Evolutionary conservation across 139 green algal species (phyloP).

Genomic region (Haematococcus sp.): DNA sequence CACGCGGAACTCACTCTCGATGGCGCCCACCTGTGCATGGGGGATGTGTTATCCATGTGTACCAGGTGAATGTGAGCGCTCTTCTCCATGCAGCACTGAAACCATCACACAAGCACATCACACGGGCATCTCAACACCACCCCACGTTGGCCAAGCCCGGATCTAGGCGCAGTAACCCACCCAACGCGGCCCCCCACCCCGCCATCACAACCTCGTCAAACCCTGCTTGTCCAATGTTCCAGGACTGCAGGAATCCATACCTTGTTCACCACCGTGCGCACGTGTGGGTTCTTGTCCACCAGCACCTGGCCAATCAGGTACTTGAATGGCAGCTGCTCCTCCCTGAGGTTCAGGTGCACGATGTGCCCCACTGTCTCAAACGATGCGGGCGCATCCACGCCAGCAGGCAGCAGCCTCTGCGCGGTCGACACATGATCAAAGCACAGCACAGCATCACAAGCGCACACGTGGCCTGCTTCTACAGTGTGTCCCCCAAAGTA

Average conservation of each 20-base stretch:
- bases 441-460: not conserved
- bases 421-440: conserved; percentile 16
- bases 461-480: not conserved
- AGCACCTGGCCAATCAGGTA: conserved; percentile 34
- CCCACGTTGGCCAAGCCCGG: no score
- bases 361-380: conserved; percentile 98
- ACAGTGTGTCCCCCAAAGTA: not conserved
- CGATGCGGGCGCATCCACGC: conserved; percentile 75
- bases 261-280: conserved; percentile 97
- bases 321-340: conserved; percentile 84
- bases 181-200: no score
- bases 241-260: no score
- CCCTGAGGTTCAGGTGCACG: conserved; percentile 90
- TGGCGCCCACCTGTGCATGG: conserved; percentile 76
- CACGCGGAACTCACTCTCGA: conserved; percentile 94
- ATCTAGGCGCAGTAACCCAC: no score
- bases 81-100: not conserved
- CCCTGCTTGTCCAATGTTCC: no score
- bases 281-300: conserved; percentile 91
- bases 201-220: no score
- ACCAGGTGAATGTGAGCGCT: not conserved
- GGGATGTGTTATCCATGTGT: no score
- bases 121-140: no score
- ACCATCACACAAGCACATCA: not conserved
- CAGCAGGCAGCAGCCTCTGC: conserved; percentile 75